Evolutionary conservation across 1,284 basidiomycete genomes (phyloP).

Genomic region (Sporisorium exsertum): DNA sequence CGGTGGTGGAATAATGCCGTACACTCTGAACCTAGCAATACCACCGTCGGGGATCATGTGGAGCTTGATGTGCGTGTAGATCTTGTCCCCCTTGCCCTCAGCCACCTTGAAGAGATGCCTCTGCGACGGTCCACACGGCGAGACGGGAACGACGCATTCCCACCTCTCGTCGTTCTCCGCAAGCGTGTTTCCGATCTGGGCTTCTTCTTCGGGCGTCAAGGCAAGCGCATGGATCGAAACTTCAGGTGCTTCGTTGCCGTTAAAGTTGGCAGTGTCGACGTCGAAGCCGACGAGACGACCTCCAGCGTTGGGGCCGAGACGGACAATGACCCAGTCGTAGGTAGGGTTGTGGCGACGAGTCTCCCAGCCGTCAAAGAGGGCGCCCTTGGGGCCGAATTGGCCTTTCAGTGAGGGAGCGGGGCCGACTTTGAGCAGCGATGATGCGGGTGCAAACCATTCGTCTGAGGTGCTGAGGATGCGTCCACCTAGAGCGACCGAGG

Average conservation of each 20-base stretch:
- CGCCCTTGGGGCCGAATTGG: slow-evolving; percentile 94
- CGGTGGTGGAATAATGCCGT: slow-evolving; percentile 60
- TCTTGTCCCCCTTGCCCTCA: slow-evolving; percentile 56
- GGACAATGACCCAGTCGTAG: slow-evolving; percentile 93
- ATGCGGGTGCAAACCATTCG: slow-evolving; percentile 93
- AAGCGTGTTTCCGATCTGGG: slow-evolving; percentile 37
- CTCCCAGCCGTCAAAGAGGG: slow-evolving; percentile 96
- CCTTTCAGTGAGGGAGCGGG: slow-evolving; percentile 77
- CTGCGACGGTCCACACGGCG: slow-evolving; percentile 77
- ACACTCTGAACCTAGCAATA: slow-evolving; percentile 71
- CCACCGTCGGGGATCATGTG: slow-evolving; percentile 98
- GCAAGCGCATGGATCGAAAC: slow-evolving; percentile 55
- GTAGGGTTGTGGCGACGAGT: slow-evolving; percentile 85
- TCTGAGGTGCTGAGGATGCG: slow-evolving; percentile 83
- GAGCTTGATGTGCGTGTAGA: slow-evolving; percentile 87
- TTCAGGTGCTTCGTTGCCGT: slow-evolving; percentile 81
- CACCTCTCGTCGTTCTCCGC: slow-evolving; percentile 64
- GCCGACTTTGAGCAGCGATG: slow-evolving; percentile 78
- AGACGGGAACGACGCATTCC: slow-evolving; percentile 54
- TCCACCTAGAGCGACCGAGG: slow-evolving; percentile 86
- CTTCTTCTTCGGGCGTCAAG: slow-evolving; percentile 43
- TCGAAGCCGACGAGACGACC: slow-evolving; percentile 83
- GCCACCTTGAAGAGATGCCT: slow-evolving; percentile 84
- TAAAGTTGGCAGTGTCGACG: slow-evolving; percentile 95
- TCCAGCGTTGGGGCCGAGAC: slow-evolving; percentile 81